A percentile compares a stretch with the other conserved stretches of the same genome.
These are phyloP conservation scores for Diaporthe australafricana DNA, from an alignment of 2,329 filamentous ascomycete genomes.

Conservation along the genomic window DNA sequence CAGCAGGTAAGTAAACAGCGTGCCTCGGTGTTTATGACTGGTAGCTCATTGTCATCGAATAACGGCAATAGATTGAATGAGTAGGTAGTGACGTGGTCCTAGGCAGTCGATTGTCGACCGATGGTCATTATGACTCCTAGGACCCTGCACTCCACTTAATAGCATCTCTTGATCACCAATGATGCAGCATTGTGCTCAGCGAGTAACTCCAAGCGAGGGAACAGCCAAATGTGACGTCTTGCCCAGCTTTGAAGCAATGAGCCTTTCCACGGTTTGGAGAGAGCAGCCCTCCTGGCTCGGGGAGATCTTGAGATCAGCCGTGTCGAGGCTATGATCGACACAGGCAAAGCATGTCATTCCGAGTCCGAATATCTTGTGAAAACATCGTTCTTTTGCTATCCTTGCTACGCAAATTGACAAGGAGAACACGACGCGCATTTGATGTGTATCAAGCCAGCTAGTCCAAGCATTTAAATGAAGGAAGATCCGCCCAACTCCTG, in stretches of 20 bases:
- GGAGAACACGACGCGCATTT: not conserved
- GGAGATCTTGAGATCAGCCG: not conserved
- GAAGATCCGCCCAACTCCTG: constrained; percentile 6
- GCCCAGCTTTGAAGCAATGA: not conserved
- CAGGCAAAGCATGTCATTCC: not conserved
- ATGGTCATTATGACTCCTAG: constrained; percentile 26
- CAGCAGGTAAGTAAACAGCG: constrained; percentile 34
- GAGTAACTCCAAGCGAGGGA: too few relatives aligned
- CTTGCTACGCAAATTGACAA: not conserved
- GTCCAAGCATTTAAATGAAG: not conserved
- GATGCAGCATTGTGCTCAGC: not conserved
- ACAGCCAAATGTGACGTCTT: not conserved
- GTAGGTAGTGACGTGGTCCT: constrained; percentile 34
- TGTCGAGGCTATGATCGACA: too few relatives aligned
- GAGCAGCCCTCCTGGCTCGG: too few relatives aligned
- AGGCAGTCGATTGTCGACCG: constrained; percentile 27
- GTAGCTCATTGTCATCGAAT: constrained; percentile 7
- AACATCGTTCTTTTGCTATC: not conserved
- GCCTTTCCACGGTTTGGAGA: not conserved
- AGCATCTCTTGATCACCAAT: constrained; percentile 31
- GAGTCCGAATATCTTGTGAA: too few relatives aligned
- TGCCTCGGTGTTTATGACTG: constrained; percentile 13
- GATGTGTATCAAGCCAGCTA: constrained; percentile 19
- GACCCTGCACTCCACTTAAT: constrained; percentile 35
- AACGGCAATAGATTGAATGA: constrained; percentile 32